Evolutionary conservation across 768 basidiomycete genomes (phyloP), one percentile per base, ranked within the genome.

Genomic region (Termitomyces sp.): DNA sequence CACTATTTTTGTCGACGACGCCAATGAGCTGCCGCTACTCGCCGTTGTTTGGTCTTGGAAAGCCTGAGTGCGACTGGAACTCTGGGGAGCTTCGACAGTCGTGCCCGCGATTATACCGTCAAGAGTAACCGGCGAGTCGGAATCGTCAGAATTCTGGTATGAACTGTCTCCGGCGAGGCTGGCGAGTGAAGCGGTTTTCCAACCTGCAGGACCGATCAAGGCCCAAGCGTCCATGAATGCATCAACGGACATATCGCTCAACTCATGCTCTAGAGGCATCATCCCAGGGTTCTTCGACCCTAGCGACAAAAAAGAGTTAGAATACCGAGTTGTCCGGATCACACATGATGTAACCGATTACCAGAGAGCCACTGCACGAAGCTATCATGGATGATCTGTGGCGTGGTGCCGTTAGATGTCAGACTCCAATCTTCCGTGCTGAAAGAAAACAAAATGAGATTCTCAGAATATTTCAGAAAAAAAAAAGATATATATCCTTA

Each of bases 191-290:
- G 72, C 70, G 28, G 83, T 73, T 34, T 78, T 77, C 94, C 94
- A 98, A 11, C 84, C 85, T 60, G 85, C 83, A 5, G 75, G 61
- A 58, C 74, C 72, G 68, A 93, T 83, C 38, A 81, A 57, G 3
- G 86, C 83, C 66, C 78, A 90, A 8, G 79, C 78, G 41, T 72
- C 70, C 0, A 87, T 82, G 70, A 94, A 95, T 3, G 82, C 81
- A 37, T 74, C 61, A 21, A 92, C 84, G 32, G 85, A 74, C 59
- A 73, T 66, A 42, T 80, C 70, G 32, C 76, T 78, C 22, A 87
- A 72, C 70, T 97, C 94, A 69, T 98, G 95, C 67, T 96, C 88
- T 56, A 97, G 78, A 53, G 91, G 75, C 58, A 92, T 76, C 22
- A 95, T 78, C 34, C 95, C 95, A 2, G 90, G 87, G 10, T 69